Evolutionary conservation across 2,329 filamentous ascomycete genomes (phyloP), one percentile per base, ranked within the genome.

Genomic region (Penicillium paneum): DNA sequence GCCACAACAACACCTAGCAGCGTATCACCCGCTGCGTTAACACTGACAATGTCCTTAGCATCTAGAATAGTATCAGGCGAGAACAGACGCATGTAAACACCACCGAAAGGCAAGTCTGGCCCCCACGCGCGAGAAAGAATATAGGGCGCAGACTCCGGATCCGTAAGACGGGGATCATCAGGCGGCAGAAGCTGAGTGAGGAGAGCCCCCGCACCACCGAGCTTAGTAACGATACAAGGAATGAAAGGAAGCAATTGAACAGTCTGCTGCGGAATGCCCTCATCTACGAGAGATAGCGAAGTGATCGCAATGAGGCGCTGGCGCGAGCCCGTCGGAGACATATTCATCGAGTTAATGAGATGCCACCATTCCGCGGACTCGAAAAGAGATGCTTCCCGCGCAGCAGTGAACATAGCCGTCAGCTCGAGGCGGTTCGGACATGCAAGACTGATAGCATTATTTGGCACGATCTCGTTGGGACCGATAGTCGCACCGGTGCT

Each of bases 1-100:
- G 91, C 88, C n/a, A 96, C 78, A 52, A 97, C 64, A 13, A 91
- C 88, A 0, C 93, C 94, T 8, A 95, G 78, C 70, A 97, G 92
- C 0, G 94, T 97, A 73, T 99, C 94, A 0, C 94, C 94, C 2
- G 91, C 91, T 0, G 93, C 94, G 70, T 97, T 97, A 10, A 97
- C 93, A 43, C 91, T 96, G 1, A 93, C 85, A 1, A 96, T 80
- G 26, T 94, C 84, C 19, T 81, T 74, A 0, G 77, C 72, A 2
- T 64, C 55, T 6, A 96, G 80, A 15, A 78, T 74, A 68, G 89
- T 85, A 0, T 82, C 83, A 0, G 88, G 79, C 0, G 89, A 84
- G 69, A 90, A 89, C 76, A 87, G 69, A 6, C 85, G 75, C 86
- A 97, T 91, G 67, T 97, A 97, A 3, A 97, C 80, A 0, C 92